phyloP scores from a whole-genome alignment of 2,329 filamentous ascomycete species.

The Chrysoporthe austroafricana region DNA sequence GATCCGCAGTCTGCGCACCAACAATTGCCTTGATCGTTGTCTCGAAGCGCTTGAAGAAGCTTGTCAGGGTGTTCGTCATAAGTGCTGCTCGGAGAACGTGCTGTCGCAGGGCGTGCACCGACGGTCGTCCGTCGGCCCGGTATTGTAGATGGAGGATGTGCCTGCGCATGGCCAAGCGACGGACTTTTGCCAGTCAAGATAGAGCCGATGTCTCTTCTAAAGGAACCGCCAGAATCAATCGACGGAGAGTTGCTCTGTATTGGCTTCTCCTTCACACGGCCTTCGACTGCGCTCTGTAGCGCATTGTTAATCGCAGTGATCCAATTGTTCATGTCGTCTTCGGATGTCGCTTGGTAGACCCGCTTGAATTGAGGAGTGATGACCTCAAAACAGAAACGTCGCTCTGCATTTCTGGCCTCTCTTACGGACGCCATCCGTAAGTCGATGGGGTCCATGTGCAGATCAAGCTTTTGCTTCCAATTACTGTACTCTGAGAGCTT shows the following conservation, averaged over 20 bases:
- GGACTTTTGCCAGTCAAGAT: conserved; percentile 91
- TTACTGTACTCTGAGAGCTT: conserved; percentile 98
- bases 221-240: conserved; percentile 55
- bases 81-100: conserved; percentile 56
- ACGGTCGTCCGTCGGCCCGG: conserved; percentile 89
- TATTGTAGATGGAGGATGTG: conserved; percentile 55
- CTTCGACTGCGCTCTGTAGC: conserved; percentile 92
- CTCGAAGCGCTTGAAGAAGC: conserved; percentile 82
- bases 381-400: conserved; percentile 96
- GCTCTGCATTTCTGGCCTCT: conserved; percentile 91
- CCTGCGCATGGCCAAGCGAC: conserved; percentile 60
- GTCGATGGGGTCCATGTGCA: conserved; percentile 98
- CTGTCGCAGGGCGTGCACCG: conserved; percentile 78
- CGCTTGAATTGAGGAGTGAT: conserved; percentile 96
- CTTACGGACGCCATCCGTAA: conserved; percentile 95
- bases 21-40: conserved; percentile 89
- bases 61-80: conserved; percentile 85
- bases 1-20: conserved; percentile 95
- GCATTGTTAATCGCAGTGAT: conserved; percentile 97
- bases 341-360: conserved; percentile 95
- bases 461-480: conserved; percentile 95
- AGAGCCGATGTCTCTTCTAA: conserved; percentile 86
- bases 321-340: conserved; percentile 98
- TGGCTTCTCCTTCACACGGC: conserved; percentile 64
- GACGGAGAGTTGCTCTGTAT: conserved; percentile 42